These are phyloP conservation scores for Metarhizium robertsii DNA, from an alignment of 2,329 filamentous ascomycete species.

Conservation along the genomic window DNA sequence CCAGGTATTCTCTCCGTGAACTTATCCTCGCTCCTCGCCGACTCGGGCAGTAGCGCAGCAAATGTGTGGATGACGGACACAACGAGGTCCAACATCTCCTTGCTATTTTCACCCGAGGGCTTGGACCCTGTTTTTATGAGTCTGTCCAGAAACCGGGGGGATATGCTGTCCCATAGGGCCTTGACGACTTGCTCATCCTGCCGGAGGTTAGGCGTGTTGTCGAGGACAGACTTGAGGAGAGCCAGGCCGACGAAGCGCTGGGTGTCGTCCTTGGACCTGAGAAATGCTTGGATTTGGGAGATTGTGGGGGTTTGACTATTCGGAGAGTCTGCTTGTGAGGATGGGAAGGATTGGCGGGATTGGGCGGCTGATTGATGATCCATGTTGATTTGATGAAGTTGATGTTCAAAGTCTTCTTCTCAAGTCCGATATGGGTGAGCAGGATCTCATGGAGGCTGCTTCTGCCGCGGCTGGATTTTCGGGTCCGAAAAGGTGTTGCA, in stretches of 20 bases:
- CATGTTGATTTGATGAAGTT: neutral
- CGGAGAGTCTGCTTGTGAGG: conserved; percentile 2
- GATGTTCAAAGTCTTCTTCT: neutral
- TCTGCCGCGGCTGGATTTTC: too few species aligned
- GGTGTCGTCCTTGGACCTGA: conserved; percentile 55
- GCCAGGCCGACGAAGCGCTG: conserved; percentile 59
- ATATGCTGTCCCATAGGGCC: conserved; percentile 50
- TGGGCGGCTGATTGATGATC: neutral
- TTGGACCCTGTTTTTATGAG: conserved; percentile 46
- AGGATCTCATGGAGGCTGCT: too few species aligned
- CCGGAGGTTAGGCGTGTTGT: conserved; percentile 45
- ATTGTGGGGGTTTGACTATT: conserved; percentile 14
- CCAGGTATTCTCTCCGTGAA: conserved; percentile 44
- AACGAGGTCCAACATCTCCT: conserved; percentile 53
- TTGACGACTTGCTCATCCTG: conserved; percentile 35
- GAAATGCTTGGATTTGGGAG: conserved; percentile 43
- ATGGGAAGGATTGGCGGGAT: conserved; percentile 1
- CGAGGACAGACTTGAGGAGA: conserved; percentile 55
- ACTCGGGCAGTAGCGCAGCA: conserved; percentile 43
- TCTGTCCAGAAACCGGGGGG: conserved; percentile 54
- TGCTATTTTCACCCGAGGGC: conserved; percentile 33
- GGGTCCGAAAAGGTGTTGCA: too few species aligned
- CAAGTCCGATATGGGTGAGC: neutral
- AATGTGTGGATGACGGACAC: conserved; percentile 57
- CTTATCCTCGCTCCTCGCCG: conserved; percentile 31